These are phyloP conservation scores for Fusarium haematococcum DNA, from an alignment of 2,329 filamentous ascomycete genomes.

Conservation along the genomic window DNA sequence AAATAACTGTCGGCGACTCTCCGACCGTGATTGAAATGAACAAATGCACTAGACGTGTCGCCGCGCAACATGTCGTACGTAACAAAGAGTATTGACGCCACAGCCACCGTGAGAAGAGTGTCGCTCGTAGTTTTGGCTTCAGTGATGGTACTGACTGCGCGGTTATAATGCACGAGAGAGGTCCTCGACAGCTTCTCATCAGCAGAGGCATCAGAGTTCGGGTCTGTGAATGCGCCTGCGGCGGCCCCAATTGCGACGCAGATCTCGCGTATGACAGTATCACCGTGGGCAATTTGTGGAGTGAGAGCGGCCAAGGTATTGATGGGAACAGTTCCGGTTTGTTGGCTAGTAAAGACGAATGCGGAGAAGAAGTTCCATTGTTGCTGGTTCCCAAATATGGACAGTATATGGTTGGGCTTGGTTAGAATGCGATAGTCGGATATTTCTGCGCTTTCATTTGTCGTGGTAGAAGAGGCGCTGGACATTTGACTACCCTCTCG, in stretches of 20 bases:
- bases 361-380: conserved; percentile 38
- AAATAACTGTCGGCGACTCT: conserved; percentile 40
- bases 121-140: not conserved
- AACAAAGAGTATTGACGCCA: conserved; percentile 38
- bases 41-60: conserved; percentile 26
- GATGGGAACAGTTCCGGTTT: conserved; percentile 33
- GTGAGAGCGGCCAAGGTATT: conserved; percentile 33
- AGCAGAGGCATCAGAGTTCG: not conserved
- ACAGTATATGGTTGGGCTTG: conserved; percentile 25
- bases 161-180: conserved; percentile 36
- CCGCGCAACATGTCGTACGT: conserved; percentile 39
- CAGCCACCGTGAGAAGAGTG: conserved; percentile 27
- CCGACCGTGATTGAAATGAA: conserved; percentile 32
- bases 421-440: conserved; percentile 28
- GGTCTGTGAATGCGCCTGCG: conserved; percentile 26
- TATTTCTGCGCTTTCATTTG: not conserved
- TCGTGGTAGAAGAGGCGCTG: not conserved
- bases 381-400: conserved; percentile 36
- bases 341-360: conserved; percentile 34
- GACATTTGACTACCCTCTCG: not conserved
- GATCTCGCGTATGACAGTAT: conserved; percentile 32
- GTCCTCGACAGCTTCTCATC: conserved; percentile 22
- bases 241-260: conserved; percentile 38
- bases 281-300: conserved; percentile 34
- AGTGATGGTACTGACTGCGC: conserved; percentile 27